phyloP scores from a whole-genome alignment of 805 yeast species.

The Myxozyma udenii region DNA sequence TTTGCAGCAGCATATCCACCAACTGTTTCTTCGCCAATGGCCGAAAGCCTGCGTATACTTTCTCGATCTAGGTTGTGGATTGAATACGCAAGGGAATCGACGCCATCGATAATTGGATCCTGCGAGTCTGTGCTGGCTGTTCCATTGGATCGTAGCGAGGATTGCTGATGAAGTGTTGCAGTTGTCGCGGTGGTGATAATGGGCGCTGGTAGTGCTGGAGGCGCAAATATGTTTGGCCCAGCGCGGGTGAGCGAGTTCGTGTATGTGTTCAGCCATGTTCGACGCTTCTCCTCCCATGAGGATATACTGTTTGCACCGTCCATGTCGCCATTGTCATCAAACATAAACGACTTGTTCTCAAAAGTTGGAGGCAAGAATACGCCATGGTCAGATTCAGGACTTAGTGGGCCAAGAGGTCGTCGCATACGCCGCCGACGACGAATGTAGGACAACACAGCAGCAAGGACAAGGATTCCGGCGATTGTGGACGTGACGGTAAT shows the following conservation, averaged over 20 bases:
- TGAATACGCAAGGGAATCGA: not conserved
- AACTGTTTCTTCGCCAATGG: not conserved
- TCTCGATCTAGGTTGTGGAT: not conserved
- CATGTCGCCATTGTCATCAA: constrained; percentile 1
- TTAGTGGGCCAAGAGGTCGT: constrained; percentile 24
- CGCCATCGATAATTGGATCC: not conserved
- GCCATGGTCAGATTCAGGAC: constrained; percentile 22
- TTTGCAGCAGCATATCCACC: too few species aligned
- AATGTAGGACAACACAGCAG: constrained; percentile 37
- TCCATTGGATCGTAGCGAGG: not conserved
- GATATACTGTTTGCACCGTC: constrained; percentile 8
- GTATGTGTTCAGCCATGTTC: constrained; percentile 12
- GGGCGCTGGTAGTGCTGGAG: not conserved
- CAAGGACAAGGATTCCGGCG: constrained; percentile 39
- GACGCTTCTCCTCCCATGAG: constrained; percentile 23
- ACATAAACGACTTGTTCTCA: constrained; percentile 4
- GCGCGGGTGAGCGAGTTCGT: too few species aligned
- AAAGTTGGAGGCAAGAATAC: constrained; percentile 12
- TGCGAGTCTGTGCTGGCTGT: too few species aligned
- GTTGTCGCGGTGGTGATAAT: not conserved
- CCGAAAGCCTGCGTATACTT: not conserved
- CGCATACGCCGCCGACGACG: constrained; percentile 32
- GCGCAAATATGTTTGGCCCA: too few species aligned
- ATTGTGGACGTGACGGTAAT: constrained; percentile 48
- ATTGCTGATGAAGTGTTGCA: too few species aligned